phyloP scores from a whole-genome alignment of 1,284 basidiomycete species.

The Stygiomarasmius scandens region DNA sequence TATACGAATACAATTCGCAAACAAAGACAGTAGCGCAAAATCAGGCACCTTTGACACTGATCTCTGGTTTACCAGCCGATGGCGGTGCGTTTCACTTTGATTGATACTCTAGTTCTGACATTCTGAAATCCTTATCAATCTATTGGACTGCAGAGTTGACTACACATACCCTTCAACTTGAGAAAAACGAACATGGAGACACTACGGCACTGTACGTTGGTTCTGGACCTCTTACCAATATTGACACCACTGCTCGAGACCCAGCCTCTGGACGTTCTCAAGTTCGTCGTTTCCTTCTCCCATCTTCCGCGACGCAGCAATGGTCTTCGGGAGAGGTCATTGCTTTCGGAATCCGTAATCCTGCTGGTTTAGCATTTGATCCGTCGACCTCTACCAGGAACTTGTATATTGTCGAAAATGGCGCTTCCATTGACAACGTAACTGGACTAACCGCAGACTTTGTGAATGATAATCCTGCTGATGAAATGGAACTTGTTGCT shows the following conservation, averaged over 20 bases:
- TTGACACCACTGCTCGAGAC: constrained; percentile 42
- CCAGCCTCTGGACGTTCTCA: constrained; percentile 43
- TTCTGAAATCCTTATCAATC: not conserved
- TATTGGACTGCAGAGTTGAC: constrained; percentile 32
- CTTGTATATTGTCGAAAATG: constrained; percentile 45
- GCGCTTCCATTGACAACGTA: constrained; percentile 41
- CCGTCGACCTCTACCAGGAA: constrained; percentile 15
- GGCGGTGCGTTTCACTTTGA: constrained; percentile 32
- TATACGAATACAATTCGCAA: constrained; percentile 32
- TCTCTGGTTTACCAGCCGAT: constrained; percentile 39
- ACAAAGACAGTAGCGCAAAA: constrained; percentile 24
- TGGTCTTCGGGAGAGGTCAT: constrained; percentile 37
- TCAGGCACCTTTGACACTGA: constrained; percentile 20
- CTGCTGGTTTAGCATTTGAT: constrained; percentile 41
- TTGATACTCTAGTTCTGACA: not conserved
- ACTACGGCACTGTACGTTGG: constrained; percentile 33
- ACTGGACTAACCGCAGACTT: constrained; percentile 37
- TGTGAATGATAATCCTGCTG: constrained; percentile 47
- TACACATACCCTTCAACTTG: constrained; percentile 42
- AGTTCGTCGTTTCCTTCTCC: constrained; percentile 33
- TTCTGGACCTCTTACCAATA: constrained; percentile 38
- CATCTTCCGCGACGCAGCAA: constrained; percentile 19
- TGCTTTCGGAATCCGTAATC: constrained; percentile 47
- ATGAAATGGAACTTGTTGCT: constrained; percentile 37
- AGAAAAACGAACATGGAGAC: constrained; percentile 21